These are phyloP conservation scores for Thymus quinquecostatus DNA, from an alignment of 257 asterid species.

Conservation along the genomic window DNA sequence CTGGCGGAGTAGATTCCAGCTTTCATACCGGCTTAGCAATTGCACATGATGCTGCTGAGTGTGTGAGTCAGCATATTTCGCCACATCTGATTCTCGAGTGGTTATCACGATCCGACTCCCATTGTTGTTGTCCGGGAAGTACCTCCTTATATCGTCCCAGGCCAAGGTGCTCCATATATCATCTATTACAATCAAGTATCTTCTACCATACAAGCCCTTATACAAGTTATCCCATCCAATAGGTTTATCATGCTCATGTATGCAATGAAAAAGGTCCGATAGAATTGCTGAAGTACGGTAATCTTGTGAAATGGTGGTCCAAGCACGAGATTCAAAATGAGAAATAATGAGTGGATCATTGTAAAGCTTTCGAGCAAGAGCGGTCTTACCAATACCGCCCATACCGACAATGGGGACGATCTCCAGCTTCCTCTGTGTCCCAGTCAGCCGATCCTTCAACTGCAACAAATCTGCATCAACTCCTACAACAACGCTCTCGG, in stretches of 20 bases:
- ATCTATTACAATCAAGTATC: constrained; percentile 8
- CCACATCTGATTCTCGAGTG: not conserved
- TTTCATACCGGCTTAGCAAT: not conserved
- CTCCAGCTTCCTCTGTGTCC: not conserved
- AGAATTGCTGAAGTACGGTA: not conserved
- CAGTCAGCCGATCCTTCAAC: constrained; percentile 10
- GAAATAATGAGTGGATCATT: not conserved
- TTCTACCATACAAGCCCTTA: constrained; percentile 11
- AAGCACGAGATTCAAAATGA: constrained; percentile 18
- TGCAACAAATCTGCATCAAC: constrained; percentile 5
- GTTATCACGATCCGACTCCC: not conserved
- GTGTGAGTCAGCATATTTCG: not conserved
- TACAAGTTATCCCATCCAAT: not conserved
- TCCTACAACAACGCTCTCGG: constrained; percentile 21
- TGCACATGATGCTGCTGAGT: constrained; percentile 16
- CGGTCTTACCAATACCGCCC: constrained; percentile 5
- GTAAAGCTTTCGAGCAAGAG: constrained; percentile 22
- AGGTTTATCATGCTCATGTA: not conserved
- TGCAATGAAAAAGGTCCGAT: not conserved
- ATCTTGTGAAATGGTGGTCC: constrained; percentile 31
- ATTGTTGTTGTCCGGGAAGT: not conserved
- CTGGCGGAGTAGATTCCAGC: not conserved
- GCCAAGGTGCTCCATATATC: not conserved
- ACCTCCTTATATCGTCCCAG: not conserved
- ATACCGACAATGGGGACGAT: constrained; percentile 27